Conservation (phyloP, 2,329 filamentous ascomycete species). For the Sarocladium oryzae region DNA sequence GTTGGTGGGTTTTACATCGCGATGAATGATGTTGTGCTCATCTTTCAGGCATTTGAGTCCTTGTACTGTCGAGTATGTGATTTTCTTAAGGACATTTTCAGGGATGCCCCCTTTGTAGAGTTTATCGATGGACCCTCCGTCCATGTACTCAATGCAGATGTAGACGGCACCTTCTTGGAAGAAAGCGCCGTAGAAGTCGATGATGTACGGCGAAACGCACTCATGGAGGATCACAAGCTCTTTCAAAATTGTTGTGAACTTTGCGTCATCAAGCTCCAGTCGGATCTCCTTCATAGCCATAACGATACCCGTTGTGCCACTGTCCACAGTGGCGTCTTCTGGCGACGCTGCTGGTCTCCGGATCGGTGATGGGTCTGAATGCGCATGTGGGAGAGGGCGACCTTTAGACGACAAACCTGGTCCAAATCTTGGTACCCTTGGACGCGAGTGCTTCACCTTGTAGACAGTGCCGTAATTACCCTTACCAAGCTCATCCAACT, state of each 20-base stretch:
- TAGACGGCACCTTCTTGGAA: constrained; percentile 99
- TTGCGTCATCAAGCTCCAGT: constrained; percentile 89
- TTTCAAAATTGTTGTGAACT: constrained; percentile 96
- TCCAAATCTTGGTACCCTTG: constrained; percentile 50
- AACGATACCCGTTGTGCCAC: constrained; percentile 62
- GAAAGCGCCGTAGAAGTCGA: constrained; percentile 98
- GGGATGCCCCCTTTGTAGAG: constrained; percentile 86
- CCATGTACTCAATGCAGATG: constrained; percentile 99
- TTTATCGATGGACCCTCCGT: constrained; percentile 96
- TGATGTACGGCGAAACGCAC: constrained; percentile 91
- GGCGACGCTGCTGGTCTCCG: constrained; percentile 21
- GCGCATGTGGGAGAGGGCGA: constrained; percentile 28
- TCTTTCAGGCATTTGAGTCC: constrained; percentile 92
- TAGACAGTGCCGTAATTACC: constrained; percentile 98
- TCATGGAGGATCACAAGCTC: constrained; percentile 94
- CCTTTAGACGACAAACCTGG: constrained; percentile 47
- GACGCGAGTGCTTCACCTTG: constrained; percentile 82
- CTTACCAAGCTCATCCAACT: constrained; percentile 87
- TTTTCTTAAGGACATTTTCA: constrained; percentile 81
- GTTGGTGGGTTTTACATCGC: constrained; percentile 98
- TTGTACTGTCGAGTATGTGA: constrained; percentile 82
- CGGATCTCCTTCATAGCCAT: constrained; percentile 99
- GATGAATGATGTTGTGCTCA: constrained; percentile 97
- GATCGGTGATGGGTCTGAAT: constrained; percentile 28
- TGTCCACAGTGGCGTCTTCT: constrained; percentile 20